phyloP scores from a whole-genome alignment of 1,139 yeast species.

The Lodderomyces parapsilosis region DNA sequence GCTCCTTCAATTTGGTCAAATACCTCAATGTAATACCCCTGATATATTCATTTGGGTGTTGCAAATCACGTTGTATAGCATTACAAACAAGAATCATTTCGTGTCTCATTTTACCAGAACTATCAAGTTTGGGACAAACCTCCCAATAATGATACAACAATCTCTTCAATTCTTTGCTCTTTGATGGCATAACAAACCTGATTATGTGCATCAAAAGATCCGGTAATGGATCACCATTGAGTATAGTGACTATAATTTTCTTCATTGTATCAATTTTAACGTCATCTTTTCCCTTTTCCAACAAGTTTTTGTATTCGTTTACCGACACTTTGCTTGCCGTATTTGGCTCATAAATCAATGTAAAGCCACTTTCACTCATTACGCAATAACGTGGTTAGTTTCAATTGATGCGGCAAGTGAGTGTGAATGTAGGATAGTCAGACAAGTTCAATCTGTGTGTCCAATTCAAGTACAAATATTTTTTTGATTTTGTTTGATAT shows the following conservation, averaged over 20 bases:
- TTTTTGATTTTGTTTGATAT: neutral
- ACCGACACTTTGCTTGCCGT: slow-evolving; percentile 70
- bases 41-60: slow-evolving; percentile 96
- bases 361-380: slow-evolving; percentile 60
- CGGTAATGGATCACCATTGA: slow-evolving; percentile 94
- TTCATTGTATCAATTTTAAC: slow-evolving; percentile 90
- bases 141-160: slow-evolving; percentile 97
- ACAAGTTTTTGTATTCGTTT: slow-evolving; percentile 71
- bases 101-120: slow-evolving; percentile 88
- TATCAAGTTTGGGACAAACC: slow-evolving; percentile 88
- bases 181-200: slow-evolving; percentile 95
- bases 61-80: slow-evolving; percentile 95
- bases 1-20: slow-evolving; percentile 85
- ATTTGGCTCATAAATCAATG: slow-evolving; percentile 73
- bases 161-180: slow-evolving; percentile 86
- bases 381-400: neutral
- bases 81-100: slow-evolving; percentile 99
- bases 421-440: neutral
- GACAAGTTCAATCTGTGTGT: neutral
- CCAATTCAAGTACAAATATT: neutral
- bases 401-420: neutral
- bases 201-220: slow-evolving; percentile 95
- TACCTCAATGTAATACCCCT: slow-evolving; percentile 94
- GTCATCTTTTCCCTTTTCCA: slow-evolving; percentile 90
- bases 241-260: slow-evolving; percentile 77